Base-by-base conservation (phyloP, 2,329 filamentous ascomycete genomes). In the Pseudogymnoascus sp. region DNA sequence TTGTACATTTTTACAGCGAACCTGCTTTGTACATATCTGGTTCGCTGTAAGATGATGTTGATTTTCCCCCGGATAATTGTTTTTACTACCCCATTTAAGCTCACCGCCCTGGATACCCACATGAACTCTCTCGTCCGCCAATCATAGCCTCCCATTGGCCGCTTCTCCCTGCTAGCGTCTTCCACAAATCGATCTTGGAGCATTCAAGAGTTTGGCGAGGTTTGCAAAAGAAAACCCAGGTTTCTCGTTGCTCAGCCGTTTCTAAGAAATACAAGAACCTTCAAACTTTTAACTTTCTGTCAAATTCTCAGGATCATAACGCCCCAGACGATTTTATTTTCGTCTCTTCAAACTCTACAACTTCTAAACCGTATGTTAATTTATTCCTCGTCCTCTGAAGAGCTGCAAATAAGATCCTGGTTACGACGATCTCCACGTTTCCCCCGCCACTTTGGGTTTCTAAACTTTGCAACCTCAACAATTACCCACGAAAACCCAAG, bases 141-240 rank as follows among this genome's bases (percentile, higher is more conserved):
- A 60, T 60, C 58, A 60, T 1, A 25, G 1, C 8, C 6, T 5
- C 6, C 12, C 16, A 60, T 38, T 30, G 33, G 28, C 49, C 49
- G 49, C 49, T 55, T 55, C 28, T 55, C 49, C 49, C 49, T 55
- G 36, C 58, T 60, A 60, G 58, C 23, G 58, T 7, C 36, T 38
- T 38, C 58, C 58, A 60, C 58, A 60, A 60, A 60, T 60, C 58
- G 36, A 38, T 41, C 36, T 41, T 12, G 58, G 58, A 60, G 33
- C 58, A 60, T 60, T 60, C 58, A 60, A 55, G 58, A 60, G 36
- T 60, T 60, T 60, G 58, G 58, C 58, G 58, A 60, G 58, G 33
- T 60, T 59, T 38, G 58, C 9, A 39, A 41, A 55, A 60, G 58
- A 60, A 60, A 60, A 60, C 36, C 58, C 58, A 41, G 22, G 58